Evolutionary conservation across 805 yeast species (phyloP), one percentile per base, ranked within the genome.

Genomic region (Ascoidea asiatica): DNA sequence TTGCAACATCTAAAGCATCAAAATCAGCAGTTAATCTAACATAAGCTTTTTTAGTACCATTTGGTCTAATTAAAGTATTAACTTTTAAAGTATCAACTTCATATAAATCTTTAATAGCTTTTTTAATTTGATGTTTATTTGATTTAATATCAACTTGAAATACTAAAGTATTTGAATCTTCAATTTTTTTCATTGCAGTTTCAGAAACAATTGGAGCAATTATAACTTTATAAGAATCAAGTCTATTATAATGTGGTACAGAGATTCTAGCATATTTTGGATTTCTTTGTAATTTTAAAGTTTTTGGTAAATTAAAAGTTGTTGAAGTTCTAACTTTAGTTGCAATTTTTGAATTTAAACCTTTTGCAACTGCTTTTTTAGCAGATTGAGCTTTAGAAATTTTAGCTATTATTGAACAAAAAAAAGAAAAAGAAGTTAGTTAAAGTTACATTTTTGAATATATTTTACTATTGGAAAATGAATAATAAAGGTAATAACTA

Each of bases 41-140:
- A 81, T 83, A 92, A 68, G 98, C 98, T 82, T 92, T 92, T 87
- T 92, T 92, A 77, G 97, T 84, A 73, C 98, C 98, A 73, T 92
- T 89, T 70, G 98, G 97, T 77, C 95, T 87, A 66, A 92, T 75
- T 70, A 92, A 79, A 61, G 98, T 92, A 90, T 92, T 89, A 67
- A 92, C 88, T 73, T 85, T 77, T 64, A 72, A 75, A 60, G 84
- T 92, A 58, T 92, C 97, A 64, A 90, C 97, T 66, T 85, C 89
- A 81, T 90, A 92, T 67, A 92, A 80, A 75, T 88, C 95, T 81
- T 92, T 90, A 64, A 92, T 95, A 58, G 98, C 98, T 64, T 80
- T 75, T 81, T 89, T 90, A 79, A 92, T 92, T 77, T 90, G 97
- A 76, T 82, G 72, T 81, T 92, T 92, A 96, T 92, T 92, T 67